phyloP scores from a whole-genome alignment of 2,329 filamentous ascomycete genomes.

The Clarireedia hainanense region DNA sequence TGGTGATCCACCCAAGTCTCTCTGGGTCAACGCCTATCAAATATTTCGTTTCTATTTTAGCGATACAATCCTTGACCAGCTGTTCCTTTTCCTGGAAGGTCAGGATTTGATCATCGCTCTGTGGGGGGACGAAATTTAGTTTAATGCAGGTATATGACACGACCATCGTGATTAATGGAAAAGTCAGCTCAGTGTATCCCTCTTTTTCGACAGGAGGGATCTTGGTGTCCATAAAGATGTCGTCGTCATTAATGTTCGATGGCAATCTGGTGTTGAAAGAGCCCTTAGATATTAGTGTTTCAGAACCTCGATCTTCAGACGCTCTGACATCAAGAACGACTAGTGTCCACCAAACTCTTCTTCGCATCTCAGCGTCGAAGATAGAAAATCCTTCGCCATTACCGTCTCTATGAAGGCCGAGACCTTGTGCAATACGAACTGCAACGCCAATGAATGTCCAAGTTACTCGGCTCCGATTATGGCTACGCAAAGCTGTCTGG shows the following conservation, averaged over 20 bases:
- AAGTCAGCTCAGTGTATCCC: constrained; percentile 14
- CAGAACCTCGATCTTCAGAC: constrained; percentile 41
- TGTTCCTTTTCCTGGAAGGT: constrained; percentile 5
- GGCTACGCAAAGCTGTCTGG: constrained; percentile 8
- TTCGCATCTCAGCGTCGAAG: constrained; percentile 44
- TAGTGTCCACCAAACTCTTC: constrained; percentile 44
- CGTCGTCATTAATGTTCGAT: constrained; percentile 44
- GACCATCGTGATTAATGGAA: constrained; percentile 10
- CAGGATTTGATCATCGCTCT: neutral
- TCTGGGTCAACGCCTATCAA: neutral
- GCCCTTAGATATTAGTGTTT: constrained; percentile 35
- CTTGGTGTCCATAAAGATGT: constrained; percentile 29
- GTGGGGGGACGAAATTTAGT: constrained; percentile 9
- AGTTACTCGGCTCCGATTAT: constrained; percentile 31
- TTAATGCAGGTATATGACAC: neutral
- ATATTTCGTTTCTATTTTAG: constrained; percentile 2
- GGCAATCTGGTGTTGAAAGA: constrained; percentile 41
- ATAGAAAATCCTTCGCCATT: constrained; percentile 37
- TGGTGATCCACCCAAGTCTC: neutral
- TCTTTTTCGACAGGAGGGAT: neutral
- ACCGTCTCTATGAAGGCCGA: constrained; percentile 45
- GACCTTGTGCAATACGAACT: constrained; percentile 29
- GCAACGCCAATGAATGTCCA: constrained; percentile 34
- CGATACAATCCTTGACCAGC: constrained; percentile 5
- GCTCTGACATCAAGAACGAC: constrained; percentile 39